A percentile compares a stretch with the other conserved stretches of the same genome.
Conservation (phyloP, 1,284 basidiomycete genomes). For the Puccinia triticina region DNA sequence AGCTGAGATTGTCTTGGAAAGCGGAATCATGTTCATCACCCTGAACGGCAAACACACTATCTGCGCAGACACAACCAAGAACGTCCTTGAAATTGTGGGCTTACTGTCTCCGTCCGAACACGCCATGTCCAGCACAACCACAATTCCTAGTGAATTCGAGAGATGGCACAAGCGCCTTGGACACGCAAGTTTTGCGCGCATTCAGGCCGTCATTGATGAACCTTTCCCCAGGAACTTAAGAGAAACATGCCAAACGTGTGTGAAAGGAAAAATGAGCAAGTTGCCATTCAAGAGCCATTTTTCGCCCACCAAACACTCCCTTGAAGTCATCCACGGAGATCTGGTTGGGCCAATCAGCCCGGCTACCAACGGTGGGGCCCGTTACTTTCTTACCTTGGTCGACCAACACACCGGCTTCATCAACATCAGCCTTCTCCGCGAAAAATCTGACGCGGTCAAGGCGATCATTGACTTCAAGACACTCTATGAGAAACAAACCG, state of each 20-base stretch:
- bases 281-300: not conserved
- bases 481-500: not conserved
- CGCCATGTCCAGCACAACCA: too few species aligned
- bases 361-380: not conserved
- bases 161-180: not conserved
- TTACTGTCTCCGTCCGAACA: too few species aligned
- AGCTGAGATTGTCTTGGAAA: too few species aligned
- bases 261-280: not conserved
- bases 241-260: not conserved
- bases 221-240: not conserved
- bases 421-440: not conserved
- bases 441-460: not conserved
- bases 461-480: not conserved
- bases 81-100: too few species aligned
- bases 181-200: not conserved
- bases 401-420: slow-evolving; percentile 6
- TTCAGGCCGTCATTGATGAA: not conserved
- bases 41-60: not conserved
- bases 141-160: too few species aligned
- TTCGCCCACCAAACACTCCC: not conserved
- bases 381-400: not conserved
- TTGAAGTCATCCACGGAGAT: not conserved
- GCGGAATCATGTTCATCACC: not conserved
- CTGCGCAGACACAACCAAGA: too few species aligned
- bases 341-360: not conserved